Evolutionary conservation across 108 stramenopile species (phyloP).

Genomic region (Cyclotella distinguenda): DNA sequence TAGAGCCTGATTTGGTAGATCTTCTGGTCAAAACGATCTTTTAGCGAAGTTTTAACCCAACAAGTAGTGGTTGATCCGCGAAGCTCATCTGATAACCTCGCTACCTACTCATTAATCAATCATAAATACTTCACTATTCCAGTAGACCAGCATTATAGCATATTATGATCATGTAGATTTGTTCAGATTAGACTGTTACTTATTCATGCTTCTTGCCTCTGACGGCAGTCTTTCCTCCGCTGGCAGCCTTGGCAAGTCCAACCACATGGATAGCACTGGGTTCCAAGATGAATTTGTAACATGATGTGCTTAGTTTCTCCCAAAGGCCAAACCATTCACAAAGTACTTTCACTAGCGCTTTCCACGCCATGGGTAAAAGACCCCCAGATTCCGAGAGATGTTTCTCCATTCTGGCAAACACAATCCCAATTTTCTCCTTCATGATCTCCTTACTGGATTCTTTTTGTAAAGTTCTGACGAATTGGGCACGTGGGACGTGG

Average conservation of each 20-base stretch:
- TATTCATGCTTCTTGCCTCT: constrained; percentile 19
- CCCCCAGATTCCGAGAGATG: constrained; percentile 83
- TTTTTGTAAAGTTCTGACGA: constrained; percentile 77
- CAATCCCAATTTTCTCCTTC: constrained; percentile 82
- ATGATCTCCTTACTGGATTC: constrained; percentile 82
- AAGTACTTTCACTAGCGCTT: constrained; percentile 85
- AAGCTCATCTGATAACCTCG: no score
- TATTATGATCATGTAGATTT: no score
- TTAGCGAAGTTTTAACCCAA: no score
- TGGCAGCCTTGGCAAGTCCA: constrained; percentile 83
- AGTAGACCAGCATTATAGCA: no score
- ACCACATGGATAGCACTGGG: constrained; percentile 86
- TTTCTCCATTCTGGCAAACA: constrained; percentile 89
- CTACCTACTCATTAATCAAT: no score
- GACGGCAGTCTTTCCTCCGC: constrained; percentile 37
- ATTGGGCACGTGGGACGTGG: constrained; percentile 80
- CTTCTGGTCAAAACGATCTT: no score
- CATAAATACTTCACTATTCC: no score
- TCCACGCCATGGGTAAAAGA: constrained; percentile 87
- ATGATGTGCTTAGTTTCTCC: constrained; percentile 84
- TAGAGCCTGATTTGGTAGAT: no score
- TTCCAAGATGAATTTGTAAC: constrained; percentile 81
- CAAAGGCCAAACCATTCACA: constrained; percentile 92
- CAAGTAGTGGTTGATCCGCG: no score
- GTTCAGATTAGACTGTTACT: constrained; percentile 3